Evolutionary conservation across 2,329 filamentous ascomycete species (phyloP).

Genomic region (Colletotrichum chrysophilum): DNA sequence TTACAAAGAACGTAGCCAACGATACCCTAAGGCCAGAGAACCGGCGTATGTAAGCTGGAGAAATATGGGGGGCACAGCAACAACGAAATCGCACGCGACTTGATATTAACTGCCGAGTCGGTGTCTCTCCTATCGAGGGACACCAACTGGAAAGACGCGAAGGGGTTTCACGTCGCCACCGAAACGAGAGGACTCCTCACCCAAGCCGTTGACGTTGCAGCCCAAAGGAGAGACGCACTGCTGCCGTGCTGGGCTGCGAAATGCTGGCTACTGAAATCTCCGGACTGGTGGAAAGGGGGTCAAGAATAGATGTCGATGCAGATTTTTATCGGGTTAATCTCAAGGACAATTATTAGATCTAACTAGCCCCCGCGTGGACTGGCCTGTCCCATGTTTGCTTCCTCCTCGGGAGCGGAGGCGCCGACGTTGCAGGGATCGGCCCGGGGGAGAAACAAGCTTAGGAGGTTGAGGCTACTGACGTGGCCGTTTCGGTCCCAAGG

Average conservation of each 20-base stretch:
- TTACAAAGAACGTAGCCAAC: slow-evolving; percentile 6
- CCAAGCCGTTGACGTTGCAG: not conserved
- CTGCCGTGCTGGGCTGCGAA: slow-evolving; percentile 2
- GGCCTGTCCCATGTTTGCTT: not conserved
- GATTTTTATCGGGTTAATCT: not conserved
- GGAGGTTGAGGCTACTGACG: not conserved
- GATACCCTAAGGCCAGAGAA: not conserved
- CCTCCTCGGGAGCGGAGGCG: not conserved
- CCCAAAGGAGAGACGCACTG: not conserved
- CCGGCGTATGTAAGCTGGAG: not conserved
- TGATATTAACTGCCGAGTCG: not conserved
- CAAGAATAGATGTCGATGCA: not conserved
- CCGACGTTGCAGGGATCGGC: not conserved
- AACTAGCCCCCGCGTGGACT: not conserved
- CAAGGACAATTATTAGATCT: not conserved
- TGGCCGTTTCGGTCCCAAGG: not conserved
- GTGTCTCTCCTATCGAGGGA: not conserved
- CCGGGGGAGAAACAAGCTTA: not conserved
- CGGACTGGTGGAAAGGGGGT: not conserved
- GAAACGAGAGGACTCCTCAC: not conserved
- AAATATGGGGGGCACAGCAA: not conserved
- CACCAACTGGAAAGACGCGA: not conserved
- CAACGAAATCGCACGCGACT: not conserved
- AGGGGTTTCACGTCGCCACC: not conserved
- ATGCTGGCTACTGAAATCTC: not conserved